A percentile compares a stretch with the other conserved stretches of the same genome.
phyloP scores from a whole-genome alignment of 2,329 filamentous ascomycete genomes.

The Setomelanomma holmii region DNA sequence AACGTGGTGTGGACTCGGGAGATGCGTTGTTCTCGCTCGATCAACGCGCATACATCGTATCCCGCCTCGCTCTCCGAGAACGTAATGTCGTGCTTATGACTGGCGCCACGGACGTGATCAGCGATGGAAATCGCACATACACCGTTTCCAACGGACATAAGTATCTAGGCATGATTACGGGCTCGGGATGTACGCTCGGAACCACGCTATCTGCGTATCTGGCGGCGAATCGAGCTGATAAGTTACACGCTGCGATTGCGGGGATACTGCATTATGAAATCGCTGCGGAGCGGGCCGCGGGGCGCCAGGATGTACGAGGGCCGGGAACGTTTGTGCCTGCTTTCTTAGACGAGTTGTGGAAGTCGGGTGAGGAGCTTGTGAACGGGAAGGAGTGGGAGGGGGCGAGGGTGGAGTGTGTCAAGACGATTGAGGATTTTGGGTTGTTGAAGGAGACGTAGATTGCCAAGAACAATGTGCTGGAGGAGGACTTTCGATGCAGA shows the following conservation, averaged over 20 bases:
- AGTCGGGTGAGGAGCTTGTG: constrained; percentile 15
- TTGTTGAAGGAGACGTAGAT: constrained; percentile 31
- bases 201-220: constrained; percentile 80
- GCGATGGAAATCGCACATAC: constrained; percentile 73
- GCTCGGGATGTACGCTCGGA: constrained; percentile 81
- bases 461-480: too few relatives aligned
- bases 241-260: constrained; percentile 73
- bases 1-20: constrained; percentile 85
- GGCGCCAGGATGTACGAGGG: constrained; percentile 69
- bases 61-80: constrained; percentile 70
- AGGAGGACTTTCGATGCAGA: too few relatives aligned
- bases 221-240: constrained; percentile 51
- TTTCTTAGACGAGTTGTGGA: constrained; percentile 76
- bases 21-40: constrained; percentile 59
- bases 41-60: constrained; percentile 69
- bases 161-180: constrained; percentile 74
- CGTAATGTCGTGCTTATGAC: constrained; percentile 82
- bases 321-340: constrained; percentile 87
- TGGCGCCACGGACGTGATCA: constrained; percentile 77
- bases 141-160: constrained; percentile 79
- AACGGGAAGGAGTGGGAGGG: constrained; percentile 17
- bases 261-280: constrained; percentile 80
- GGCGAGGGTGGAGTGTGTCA: constrained; percentile 27
- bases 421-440: constrained; percentile 25
- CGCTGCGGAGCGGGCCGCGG: constrained; percentile 72